These are phyloP conservation scores for Phytopythium mirpurense DNA, from an alignment of 352 stramenopile genomes.

Conservation along the genomic window DNA sequence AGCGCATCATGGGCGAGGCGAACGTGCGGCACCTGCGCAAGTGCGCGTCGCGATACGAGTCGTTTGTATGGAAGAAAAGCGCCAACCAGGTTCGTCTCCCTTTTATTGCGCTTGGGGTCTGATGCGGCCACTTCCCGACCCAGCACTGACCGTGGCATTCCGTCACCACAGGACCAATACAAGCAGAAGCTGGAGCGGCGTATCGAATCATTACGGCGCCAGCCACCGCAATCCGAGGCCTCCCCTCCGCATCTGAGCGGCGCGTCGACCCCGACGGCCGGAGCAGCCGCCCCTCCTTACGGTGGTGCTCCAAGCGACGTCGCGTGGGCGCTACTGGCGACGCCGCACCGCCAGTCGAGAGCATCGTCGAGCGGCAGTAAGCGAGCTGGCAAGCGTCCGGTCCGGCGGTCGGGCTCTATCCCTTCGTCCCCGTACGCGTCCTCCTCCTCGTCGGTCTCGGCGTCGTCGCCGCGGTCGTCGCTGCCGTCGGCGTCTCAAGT, in stretches of 20 bases:
- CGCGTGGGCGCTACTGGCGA: conserved; percentile 4
- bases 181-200: conserved; percentile 59
- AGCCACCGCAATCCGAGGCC: conserved; percentile 33
- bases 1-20: conserved; percentile 49
- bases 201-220: conserved; percentile 54
- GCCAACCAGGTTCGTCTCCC: conserved; percentile 36
- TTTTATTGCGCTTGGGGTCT: too few species aligned
- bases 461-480: conserved; percentile 5
- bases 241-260: background rate
- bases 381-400: conserved; percentile 22
- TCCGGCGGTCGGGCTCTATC: conserved; percentile 6
- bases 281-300: background rate
- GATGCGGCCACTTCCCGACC: too few species aligned
- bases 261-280: background rate
- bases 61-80: conserved; percentile 67
- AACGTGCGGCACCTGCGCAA: conserved; percentile 48
- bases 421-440: conserved; percentile 1
- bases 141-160: too few species aligned
- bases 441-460: background rate
- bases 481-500: conserved; percentile 5
- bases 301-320: conserved; percentile 7
- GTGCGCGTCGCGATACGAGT: conserved; percentile 63
- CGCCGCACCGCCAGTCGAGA: conserved; percentile 7
- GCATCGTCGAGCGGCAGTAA: conserved; percentile 11
- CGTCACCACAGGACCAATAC: conserved; percentile 55